Base-by-base conservation (phyloP, 2,329 filamentous ascomycete genomes). In the Beauveria caledonica region DNA sequence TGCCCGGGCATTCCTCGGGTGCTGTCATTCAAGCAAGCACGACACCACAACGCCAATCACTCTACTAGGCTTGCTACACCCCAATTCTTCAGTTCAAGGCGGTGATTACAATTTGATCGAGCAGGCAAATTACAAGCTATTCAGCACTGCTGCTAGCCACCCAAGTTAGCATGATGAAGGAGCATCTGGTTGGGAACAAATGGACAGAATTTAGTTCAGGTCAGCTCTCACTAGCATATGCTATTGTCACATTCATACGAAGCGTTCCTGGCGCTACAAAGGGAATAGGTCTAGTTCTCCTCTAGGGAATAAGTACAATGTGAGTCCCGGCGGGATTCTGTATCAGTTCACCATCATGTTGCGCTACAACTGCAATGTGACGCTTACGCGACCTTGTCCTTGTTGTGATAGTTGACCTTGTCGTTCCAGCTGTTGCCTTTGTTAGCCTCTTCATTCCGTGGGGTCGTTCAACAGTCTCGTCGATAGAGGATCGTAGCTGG, bases 321-420 rank as follows among this genome's bases (percentile, higher is more conserved):
- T 61, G 64, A 66, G 63, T 68, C 68, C 66, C 60, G 59, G 57
- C 54, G 64, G 68, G 67, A 64, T 64, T 62, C 63, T 71, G 67
- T 66, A 69, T 68, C 66, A 65, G 62, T 66, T 66, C 50, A 66
- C 65, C 64, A 63, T 65, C 51, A 61, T 58, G 60, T 61, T 63
- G 61, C 62, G 61, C 62, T 52, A 52, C 55, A 57, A 56, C 60
- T 60, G 54, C 56, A 54, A 62, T 58, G 62, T 63, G 60, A 50
- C 36, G 62, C 66, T 77, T 79, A 82, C 62, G 72, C 69, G 63
- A 74, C 71, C 84, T 90, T 91, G 80, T 95, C 88, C 80, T 88
- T 89, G 82, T 96, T 92, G 86, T 97, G 92, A 82, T 96, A 93
- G 86, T 97, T 97, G 81, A 97, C 92, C 62, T 81, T 83, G 67